These are phyloP conservation scores for Colletotrichum tabaci DNA, from an alignment of 2,329 filamentous ascomycete genomes.

Conservation along the genomic window DNA sequence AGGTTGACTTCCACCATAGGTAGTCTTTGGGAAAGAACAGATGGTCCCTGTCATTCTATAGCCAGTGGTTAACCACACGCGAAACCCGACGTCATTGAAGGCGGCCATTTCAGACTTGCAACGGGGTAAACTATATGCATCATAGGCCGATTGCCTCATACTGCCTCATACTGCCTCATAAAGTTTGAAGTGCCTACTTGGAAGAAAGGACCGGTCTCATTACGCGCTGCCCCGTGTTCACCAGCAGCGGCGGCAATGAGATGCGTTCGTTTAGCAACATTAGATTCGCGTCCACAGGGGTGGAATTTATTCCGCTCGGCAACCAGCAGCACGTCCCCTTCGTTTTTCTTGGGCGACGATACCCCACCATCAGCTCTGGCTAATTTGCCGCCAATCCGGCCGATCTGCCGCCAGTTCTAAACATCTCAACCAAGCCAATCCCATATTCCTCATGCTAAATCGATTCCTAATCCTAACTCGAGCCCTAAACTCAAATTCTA, in stretches of 20 bases:
- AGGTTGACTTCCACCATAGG: not conserved
- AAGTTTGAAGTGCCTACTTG: not conserved
- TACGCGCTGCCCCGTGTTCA: not conserved
- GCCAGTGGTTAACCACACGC: not conserved
- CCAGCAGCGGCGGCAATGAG: not conserved
- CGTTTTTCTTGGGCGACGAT: not conserved
- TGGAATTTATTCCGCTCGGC: not conserved
- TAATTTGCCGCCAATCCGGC: no score
- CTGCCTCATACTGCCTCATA: no score
- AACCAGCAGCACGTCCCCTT: not conserved
- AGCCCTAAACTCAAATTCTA: no score
- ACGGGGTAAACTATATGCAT: not conserved
- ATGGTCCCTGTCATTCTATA: not conserved
- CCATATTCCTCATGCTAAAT: no score
- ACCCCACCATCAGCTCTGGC: no score
- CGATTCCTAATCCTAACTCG: no score
- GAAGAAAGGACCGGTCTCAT: not conserved
- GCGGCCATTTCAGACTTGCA: not conserved
- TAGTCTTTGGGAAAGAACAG: not conserved
- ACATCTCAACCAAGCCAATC: no score
- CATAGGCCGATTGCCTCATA: no score
- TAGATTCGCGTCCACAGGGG: not conserved
- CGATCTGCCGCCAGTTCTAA: no score
- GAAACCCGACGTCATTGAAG: not conserved
- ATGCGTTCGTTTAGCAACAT: not conserved